Percentiles rank a stretch among this genome's conserved stretches.
Evolutionary conservation across 345 rosid species (phyloP).

Genomic region (Boechera stricta): DNA sequence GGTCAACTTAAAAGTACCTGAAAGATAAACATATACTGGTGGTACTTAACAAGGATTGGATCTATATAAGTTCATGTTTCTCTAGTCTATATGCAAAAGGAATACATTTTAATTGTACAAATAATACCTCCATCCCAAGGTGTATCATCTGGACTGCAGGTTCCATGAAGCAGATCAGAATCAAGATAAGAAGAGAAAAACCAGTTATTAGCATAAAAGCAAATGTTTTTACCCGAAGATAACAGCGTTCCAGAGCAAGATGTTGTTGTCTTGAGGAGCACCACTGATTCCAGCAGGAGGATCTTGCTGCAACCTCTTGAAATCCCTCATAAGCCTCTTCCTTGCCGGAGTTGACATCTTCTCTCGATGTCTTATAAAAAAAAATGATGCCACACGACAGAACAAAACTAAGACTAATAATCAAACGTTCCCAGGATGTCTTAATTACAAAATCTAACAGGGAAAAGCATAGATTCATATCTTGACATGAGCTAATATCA

Average conservation of each 20-base stretch:
- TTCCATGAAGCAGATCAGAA: constrained; percentile 15
- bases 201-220: background rate
- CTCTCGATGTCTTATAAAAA: constrained; percentile 3
- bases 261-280: constrained; percentile 66
- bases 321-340: constrained; percentile 71
- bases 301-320: constrained; percentile 66
- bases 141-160: constrained; percentile 62
- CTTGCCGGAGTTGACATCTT: constrained; percentile 64
- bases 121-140: constrained; percentile 68
- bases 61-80: constrained; percentile 7
- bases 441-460: background rate
- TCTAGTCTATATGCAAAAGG: background rate
- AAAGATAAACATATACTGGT: background rate
- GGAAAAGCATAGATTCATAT: background rate
- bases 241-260: constrained; percentile 68
- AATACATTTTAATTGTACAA: background rate
- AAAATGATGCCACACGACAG: background rate
- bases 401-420: background rate
- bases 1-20: constrained; percentile 65
- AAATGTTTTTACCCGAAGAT: constrained; percentile 55
- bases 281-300: constrained; percentile 68
- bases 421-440: background rate
- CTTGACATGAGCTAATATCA: background rate
- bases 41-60: background rate
- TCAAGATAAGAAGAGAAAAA: background rate